A percentile compares a stretch with the other conserved stretches of the same genome.
Evolutionary conservation across 1,284 basidiomycete species (phyloP).

Genomic region (Sanghuangporus weigelae): DNA sequence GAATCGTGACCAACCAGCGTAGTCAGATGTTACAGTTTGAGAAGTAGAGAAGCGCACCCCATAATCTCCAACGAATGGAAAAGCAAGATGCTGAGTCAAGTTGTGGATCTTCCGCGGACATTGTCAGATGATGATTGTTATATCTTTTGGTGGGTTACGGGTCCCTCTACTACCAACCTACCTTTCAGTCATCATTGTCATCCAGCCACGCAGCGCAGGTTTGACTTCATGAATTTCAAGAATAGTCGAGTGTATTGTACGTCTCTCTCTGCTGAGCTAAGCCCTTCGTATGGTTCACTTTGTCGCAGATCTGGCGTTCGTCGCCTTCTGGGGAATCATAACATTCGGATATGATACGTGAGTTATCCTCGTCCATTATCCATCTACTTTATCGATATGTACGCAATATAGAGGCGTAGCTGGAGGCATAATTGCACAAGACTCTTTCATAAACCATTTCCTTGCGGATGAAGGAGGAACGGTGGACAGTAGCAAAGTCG

Average conservation of each 20-base stretch:
- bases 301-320: constrained; percentile 56
- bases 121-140: neutral
- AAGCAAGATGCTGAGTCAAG: too few relatives aligned
- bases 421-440: constrained; percentile 60
- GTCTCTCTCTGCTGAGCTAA: constrained; percentile 20
- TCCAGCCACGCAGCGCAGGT: neutral
- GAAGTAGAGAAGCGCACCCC: too few relatives aligned
- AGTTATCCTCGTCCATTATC: constrained; percentile 24
- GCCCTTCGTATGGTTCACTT: neutral
- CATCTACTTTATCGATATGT: too few relatives aligned
- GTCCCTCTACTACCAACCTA: neutral
- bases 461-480: constrained; percentile 39
- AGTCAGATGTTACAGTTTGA: too few relatives aligned
- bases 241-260: constrained; percentile 58
- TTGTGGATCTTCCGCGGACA: neutral
- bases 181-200: neutral
- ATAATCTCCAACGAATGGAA: too few relatives aligned
- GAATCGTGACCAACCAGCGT: too few relatives aligned
- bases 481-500: constrained; percentile 30
- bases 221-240: constrained; percentile 29
- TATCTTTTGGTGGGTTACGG: neutral
- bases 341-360: constrained; percentile 76
- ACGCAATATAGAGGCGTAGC: constrained; percentile 40
- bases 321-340: constrained; percentile 74
- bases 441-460: constrained; percentile 59